Evolutionary conservation across 495 filamentous ascomycete genomes (phyloP).

Genomic region (Acidiella bohemica): DNA sequence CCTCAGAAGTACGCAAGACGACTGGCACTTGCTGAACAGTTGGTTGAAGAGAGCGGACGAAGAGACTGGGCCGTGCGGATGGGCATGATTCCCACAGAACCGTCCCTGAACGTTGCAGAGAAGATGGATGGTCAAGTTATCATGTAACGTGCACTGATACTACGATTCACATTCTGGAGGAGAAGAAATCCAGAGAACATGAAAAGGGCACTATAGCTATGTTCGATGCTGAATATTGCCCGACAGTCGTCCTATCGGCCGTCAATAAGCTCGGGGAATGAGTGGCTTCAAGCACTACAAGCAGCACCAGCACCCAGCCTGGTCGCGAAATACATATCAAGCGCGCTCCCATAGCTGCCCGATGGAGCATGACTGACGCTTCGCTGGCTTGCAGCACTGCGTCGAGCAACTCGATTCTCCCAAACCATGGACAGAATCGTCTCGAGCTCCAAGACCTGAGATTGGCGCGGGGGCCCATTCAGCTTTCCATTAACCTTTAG

Average conservation of each 20-base stretch:
- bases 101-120: no score
- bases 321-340: slow-evolving; percentile 20
- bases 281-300: no score
- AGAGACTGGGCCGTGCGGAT: slow-evolving; percentile 31
- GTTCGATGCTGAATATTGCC: no score
- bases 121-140: no score
- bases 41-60: slow-evolving; percentile 26
- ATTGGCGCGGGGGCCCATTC: slow-evolving; percentile 8
- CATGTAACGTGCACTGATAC: no score
- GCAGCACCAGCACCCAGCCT: no score
- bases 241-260: no score
- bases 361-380: slow-evolving; percentile 5
- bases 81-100: slow-evolving; percentile 30
- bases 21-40: slow-evolving; percentile 28
- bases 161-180: no score
- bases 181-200: no score
- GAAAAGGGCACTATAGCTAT: no score
- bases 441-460: background rate
- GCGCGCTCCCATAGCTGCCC: slow-evolving; percentile 15
- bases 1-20: slow-evolving; percentile 26
- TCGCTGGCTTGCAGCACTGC: slow-evolving; percentile 10
- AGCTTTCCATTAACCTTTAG: slow-evolving; percentile 19
- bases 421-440: slow-evolving; percentile 4
- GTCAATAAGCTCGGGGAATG: no score
- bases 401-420: slow-evolving; percentile 13